Conservation (phyloP, 2,329 filamentous ascomycete genomes). For the Stenocarpella maydis region DNA sequence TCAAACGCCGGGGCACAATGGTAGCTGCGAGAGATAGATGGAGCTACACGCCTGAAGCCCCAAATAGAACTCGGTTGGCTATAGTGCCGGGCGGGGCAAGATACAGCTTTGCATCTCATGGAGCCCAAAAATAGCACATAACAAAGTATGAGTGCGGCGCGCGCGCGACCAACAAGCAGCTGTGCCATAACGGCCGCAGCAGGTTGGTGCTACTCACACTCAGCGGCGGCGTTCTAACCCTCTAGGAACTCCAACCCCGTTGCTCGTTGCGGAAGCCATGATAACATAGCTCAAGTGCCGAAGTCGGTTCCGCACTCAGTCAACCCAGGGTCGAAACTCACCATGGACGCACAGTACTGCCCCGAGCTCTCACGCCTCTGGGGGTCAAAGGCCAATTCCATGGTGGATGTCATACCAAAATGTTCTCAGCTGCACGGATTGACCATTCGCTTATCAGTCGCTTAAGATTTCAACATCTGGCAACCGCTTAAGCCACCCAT, state of each 20-base stretch:
- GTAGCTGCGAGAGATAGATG: neutral
- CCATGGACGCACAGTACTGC: neutral
- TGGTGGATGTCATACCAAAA: neutral
- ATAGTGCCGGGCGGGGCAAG: conserved; percentile 8
- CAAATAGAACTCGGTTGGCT: conserved; percentile 11
- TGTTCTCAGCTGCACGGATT: conserved; percentile 14
- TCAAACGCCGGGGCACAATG: neutral
- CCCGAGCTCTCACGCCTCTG: neutral
- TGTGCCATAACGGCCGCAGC: conserved; percentile 15
- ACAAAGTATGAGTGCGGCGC: conserved; percentile 21
- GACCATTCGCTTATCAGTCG: neutral
- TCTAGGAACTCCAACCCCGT: conserved; percentile 2
- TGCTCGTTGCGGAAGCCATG: conserved; percentile 10
- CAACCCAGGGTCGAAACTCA: neutral
- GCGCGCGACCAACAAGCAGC: conserved; percentile 18
- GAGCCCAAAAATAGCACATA: conserved; percentile 23
- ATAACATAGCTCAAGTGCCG: neutral
- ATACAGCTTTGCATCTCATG: conserved; percentile 23
- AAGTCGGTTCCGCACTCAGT: neutral
- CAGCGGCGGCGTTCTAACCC: neutral
- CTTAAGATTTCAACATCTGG: neutral
- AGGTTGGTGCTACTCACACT: conserved; percentile 9
- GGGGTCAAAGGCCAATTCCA: neutral
- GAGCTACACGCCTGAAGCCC: conserved; percentile 7
- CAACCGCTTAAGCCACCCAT: neutral